phyloP scores from a whole-genome alignment of 352 stramenopile genomes.

The Pythium guiyangense region DNA sequence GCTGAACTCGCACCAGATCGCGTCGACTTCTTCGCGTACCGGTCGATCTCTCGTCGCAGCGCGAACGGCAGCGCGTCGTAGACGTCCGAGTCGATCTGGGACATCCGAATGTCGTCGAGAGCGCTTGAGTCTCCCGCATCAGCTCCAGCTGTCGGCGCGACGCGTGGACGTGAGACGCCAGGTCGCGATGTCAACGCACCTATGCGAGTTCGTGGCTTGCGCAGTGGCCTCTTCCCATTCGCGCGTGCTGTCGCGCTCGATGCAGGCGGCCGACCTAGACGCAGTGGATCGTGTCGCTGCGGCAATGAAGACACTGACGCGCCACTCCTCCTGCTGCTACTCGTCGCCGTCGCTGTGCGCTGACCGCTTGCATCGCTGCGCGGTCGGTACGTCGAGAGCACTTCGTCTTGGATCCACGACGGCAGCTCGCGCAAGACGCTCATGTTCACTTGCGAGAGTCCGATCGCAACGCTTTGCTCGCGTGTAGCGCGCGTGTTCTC shows the following conservation, averaged over 20 bases:
- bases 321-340: not conserved
- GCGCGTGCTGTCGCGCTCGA: not conserved
- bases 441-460: conserved; percentile 64
- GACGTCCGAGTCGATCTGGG: conserved; percentile 75
- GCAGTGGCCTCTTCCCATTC: conserved; percentile 25
- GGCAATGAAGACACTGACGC: no score
- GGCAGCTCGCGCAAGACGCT: conserved; percentile 58
- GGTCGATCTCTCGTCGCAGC: conserved; percentile 69
- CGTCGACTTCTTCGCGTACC: conserved; percentile 44
- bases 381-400: conserved; percentile 31
- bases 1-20: not conserved
- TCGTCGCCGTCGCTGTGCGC: not conserved
- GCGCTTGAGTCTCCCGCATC: conserved; percentile 15
- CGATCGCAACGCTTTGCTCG: not conserved
- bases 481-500: not conserved
- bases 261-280: not conserved
- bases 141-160: not conserved
- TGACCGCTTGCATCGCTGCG: not conserved
- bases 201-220: not conserved
- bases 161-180: not conserved
- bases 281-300: not conserved
- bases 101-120: conserved; percentile 68
- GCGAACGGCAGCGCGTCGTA: conserved; percentile 63
- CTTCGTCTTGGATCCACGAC: conserved; percentile 43
- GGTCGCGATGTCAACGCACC: no score